Conservation (phyloP, 2,329 filamentous ascomycete genomes). For the Talaromyces amestolkiae region DNA sequence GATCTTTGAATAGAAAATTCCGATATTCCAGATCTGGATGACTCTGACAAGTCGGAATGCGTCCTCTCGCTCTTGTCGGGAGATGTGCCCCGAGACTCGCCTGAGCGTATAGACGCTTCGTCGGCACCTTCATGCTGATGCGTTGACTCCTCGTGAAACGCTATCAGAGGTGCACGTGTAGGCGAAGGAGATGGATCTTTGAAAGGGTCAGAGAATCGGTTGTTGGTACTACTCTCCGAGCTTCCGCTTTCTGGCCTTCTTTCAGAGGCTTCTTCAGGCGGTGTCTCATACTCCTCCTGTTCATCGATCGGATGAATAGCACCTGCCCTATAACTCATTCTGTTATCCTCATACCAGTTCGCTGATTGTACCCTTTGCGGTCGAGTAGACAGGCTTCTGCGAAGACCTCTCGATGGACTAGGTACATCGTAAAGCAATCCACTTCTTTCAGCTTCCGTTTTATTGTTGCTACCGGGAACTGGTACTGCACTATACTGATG, state of each 20-base stretch:
- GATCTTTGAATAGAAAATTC: slow-evolving; percentile 24
- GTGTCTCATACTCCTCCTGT: slow-evolving; percentile 57
- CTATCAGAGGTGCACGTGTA: slow-evolving; percentile 12
- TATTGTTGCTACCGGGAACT: slow-evolving; percentile 28
- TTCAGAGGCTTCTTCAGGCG: slow-evolving; percentile 18
- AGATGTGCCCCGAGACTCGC: slow-evolving; percentile 40
- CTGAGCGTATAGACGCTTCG: slow-evolving; percentile 22
- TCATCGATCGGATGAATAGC: slow-evolving; percentile 64
- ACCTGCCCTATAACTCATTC: slow-evolving; percentile 49
- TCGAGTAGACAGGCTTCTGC: slow-evolving; percentile 39
- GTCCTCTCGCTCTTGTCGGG: slow-evolving; percentile 56
- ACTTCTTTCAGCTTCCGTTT: slow-evolving; percentile 40
- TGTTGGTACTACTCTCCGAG: slow-evolving; percentile 16
- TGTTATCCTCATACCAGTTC: slow-evolving; percentile 50
- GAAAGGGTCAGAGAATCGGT: slow-evolving; percentile 28
- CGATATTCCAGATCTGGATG: slow-evolving; percentile 47
- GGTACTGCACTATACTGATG: slow-evolving; percentile 19
- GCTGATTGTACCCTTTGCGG: slow-evolving; percentile 33
- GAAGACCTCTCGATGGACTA: slow-evolving; percentile 39
- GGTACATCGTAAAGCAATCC: slow-evolving; percentile 42
- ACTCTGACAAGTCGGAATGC: slow-evolving; percentile 55
- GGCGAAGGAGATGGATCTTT: slow-evolving; percentile 26
- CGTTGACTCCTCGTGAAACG: slow-evolving; percentile 20
- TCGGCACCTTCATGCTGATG: slow-evolving; percentile 8
- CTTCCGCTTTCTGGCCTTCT: slow-evolving; percentile 21